Evolutionary conservation across 352 stramenopile genomes (phyloP), one percentile per base, ranked within the genome.

Genomic region (Globisporangium cylindrosporum): DNA sequence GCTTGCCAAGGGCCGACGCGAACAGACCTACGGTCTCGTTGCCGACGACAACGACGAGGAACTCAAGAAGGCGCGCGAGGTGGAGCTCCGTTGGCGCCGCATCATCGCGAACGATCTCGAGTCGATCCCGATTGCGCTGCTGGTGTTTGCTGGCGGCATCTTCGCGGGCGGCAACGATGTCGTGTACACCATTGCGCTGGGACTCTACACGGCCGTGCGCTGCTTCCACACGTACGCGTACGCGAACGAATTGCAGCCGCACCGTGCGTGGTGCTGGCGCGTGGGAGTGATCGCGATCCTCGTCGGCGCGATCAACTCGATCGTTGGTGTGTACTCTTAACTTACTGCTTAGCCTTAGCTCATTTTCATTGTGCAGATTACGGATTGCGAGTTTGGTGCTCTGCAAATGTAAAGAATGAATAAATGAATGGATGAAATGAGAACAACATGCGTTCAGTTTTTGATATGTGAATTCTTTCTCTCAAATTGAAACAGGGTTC

Each of bases 61-160:
- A 59, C 51, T 75, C n/a, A 12, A 63, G 51, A 64, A 68, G 34
- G 75, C 72, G 18, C 65, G 64, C 20, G 62, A 67, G 22, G 66
- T 59, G 22, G 74, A 84, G 68, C 68, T 78, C 46, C 73, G 78
- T 32, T 85, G 75, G 78, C 67, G 70, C n/a, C 67, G 76, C 25
- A 81, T 85, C 64, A 72, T 85, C 34, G 62, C 67, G 27, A 86
- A 86, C 70, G 75, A 86, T 64, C 69, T 83, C 46, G 78, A 86
- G 59, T 76, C 71, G 27, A 81, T 86, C 51, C 78, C 78, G 2
- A 59, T 86, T 20, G 75, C 71, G 25, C 72, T 86, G 5, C 48
- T 80, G 24, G 58, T 82, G 8, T 82, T 82, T 51, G 69, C 64
- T 9, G 59, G 69, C 10, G 76, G 73, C 15, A 61, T 86, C 15